A percentile compares a stretch with the other conserved stretches of the same genome.
Conservation (phyloP, 306 rosid species). For the Myrica gale region DNA sequence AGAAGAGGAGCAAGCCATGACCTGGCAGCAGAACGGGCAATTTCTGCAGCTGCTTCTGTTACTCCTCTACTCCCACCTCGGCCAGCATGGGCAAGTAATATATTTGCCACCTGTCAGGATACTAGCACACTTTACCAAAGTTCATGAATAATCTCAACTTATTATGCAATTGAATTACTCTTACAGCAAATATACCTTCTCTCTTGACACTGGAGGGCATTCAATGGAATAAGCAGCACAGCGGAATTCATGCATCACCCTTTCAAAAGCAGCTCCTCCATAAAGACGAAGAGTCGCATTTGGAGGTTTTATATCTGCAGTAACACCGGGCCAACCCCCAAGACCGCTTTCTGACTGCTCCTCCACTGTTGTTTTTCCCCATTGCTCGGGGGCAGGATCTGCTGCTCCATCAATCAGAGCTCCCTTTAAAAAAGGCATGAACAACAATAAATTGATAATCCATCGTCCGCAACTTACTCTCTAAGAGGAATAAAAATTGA, state of each 20-base stretch:
- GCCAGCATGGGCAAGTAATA: slow-evolving; percentile 93
- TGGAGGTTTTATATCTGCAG: slow-evolving; percentile 66
- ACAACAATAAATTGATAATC: background rate
- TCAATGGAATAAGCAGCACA: slow-evolving; percentile 94
- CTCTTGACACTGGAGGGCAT: slow-evolving; percentile 92
- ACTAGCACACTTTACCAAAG: slow-evolving; percentile 13
- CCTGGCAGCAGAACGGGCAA: slow-evolving; percentile 93
- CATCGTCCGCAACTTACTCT: background rate
- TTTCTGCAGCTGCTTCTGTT: slow-evolving; percentile 96
- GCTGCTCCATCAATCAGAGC: slow-evolving; percentile 95
- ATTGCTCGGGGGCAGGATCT: slow-evolving; percentile 96
- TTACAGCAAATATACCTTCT: slow-evolving; percentile 55
- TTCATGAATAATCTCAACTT: slow-evolving; percentile 13
- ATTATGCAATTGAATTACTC: slow-evolving; percentile 7
- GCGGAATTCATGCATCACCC: slow-evolving; percentile 91
- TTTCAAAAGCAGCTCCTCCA: slow-evolving; percentile 99
- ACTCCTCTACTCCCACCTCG: slow-evolving; percentile 84
- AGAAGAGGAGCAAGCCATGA: slow-evolving; percentile 99
- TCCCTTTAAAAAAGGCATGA: slow-evolving; percentile 48
- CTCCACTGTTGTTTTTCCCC: slow-evolving; percentile 88
- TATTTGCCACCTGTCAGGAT: slow-evolving; percentile 80
- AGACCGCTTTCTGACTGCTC: slow-evolving; percentile 76
- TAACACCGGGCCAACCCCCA: slow-evolving; percentile 93
- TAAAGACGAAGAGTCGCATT: slow-evolving; percentile 86
- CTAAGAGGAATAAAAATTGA: background rate